These are phyloP conservation scores for Beta corolliflora DNA, from an alignment of 179 eudicot species.

Conservation along the genomic window DNA sequence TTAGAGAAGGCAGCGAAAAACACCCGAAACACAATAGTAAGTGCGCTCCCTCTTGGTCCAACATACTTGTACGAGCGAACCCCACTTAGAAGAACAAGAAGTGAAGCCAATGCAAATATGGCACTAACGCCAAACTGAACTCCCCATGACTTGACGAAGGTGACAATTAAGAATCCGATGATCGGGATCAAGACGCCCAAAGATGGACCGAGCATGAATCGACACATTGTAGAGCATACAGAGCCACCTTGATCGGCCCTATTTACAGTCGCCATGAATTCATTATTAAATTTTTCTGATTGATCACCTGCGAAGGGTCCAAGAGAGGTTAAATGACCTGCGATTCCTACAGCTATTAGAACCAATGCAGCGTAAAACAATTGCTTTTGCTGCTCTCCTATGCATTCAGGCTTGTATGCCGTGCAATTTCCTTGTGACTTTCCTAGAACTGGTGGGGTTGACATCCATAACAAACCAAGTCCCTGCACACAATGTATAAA, in stretches of 20 bases:
- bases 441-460: conserved; percentile 48
- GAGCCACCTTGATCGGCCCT: no score
- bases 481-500: conserved; percentile 28
- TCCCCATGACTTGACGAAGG: conserved; percentile 53
- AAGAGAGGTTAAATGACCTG: conserved; percentile 36
- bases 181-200: conserved; percentile 22
- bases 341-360: conserved; percentile 38
- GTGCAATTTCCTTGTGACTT: conserved; percentile 36
- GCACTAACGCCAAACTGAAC: conserved; percentile 51
- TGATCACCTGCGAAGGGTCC: conserved; percentile 17
- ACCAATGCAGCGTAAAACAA: conserved; percentile 41
- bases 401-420: conserved; percentile 48
- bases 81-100: conserved; percentile 38
- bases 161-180: conserved; percentile 36
- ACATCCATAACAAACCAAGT: conserved; percentile 48
- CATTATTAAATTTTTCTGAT: background rate
- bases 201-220: conserved; percentile 17
- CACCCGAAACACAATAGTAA: conserved; percentile 40
- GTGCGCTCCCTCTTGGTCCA: conserved; percentile 40
- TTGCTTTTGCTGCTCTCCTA: conserved; percentile 38
- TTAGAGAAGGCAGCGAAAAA: conserved; percentile 37
- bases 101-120: conserved; percentile 33
- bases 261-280: background rate
- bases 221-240: background rate
- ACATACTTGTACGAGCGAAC: conserved; percentile 22